These are phyloP conservation scores for Pulveroboletus sp. DNA, from an alignment of 768 basidiomycete species.

Conservation along the genomic window DNA sequence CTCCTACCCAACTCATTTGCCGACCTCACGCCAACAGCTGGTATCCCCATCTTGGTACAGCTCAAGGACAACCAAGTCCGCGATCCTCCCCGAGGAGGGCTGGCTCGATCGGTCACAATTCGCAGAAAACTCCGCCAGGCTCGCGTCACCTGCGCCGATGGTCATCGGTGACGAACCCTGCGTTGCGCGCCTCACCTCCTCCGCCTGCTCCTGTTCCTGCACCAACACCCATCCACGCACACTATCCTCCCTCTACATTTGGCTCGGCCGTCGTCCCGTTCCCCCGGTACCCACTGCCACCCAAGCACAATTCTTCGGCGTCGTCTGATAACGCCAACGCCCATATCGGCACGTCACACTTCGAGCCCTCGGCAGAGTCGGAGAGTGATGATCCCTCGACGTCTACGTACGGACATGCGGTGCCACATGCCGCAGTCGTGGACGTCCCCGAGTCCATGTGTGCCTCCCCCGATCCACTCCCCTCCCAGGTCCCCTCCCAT, in stretches of 20 bases:
- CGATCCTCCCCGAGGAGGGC: constrained; percentile 32
- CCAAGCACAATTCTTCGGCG: too few species aligned
- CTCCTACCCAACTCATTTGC: too few species aligned
- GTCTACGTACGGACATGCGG: background rate
- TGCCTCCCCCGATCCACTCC: background rate
- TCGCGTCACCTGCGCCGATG: constrained; percentile 31
- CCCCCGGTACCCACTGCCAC: constrained; percentile 20
- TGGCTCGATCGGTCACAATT: constrained; percentile 30
- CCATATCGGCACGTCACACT: background rate
- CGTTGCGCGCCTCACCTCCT: constrained; percentile 21
- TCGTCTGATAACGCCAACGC: constrained; percentile 6
- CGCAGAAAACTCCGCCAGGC: constrained; percentile 25
- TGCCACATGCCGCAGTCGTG: constrained; percentile 17
- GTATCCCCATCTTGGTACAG: constrained; percentile 21
- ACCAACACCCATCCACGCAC: too few species aligned
- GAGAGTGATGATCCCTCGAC: constrained; percentile 16
- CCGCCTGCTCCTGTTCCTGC: constrained; percentile 14
- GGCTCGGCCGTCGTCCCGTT: constrained; percentile 10
- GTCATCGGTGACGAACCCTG: constrained; percentile 30
- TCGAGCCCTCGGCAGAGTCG: constrained; percentile 23
- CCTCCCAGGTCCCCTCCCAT: background rate
- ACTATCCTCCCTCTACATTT: constrained; percentile 6
- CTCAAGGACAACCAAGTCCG: constrained; percentile 29
- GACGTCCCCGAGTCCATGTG: constrained; percentile 12
- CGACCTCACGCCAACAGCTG: constrained; percentile 20